Base-by-base conservation (phyloP, 2,329 filamentous ascomycete species). In the Xylaria sp. region DNA sequence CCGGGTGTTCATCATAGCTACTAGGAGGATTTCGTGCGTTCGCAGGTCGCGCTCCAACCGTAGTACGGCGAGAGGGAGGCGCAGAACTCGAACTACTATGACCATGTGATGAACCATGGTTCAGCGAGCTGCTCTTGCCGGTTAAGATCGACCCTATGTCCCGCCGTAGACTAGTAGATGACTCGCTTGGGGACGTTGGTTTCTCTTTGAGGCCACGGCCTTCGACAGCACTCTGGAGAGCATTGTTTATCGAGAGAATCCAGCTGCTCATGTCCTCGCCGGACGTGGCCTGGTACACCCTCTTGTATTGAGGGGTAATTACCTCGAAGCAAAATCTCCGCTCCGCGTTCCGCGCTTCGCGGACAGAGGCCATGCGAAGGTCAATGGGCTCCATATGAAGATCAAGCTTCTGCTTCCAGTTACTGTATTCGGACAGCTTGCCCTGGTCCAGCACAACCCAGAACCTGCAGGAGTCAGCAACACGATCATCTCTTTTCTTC, bases 361-460 rank as follows among this genome's bases (percentile, higher is more conserved):
- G 86, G 16, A 99, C 95, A 16, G 94, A 97, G 8, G 94, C 94
- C 86, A 97, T 94, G 34, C 94, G 89, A 42, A 99, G 79, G 71
- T 99, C 95, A 61, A 99, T 97, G 0, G 94, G 94, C 1, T 97
- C 94, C 86, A 96, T 97, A 71, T 99, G 95, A 21, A 97, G 78
- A 72, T 99, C 94, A 20, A 99, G 83, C 71, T 86, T 93, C 71
- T 99, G 91, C 74, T 99, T 99, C 94, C 94, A 99, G 71, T 99
- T 97, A 70, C 92, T 96, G 74, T 99, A 99, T 69, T 99, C 94
- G 1, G 93, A 97, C 16, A 99, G 81, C 70, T 94, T 96, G 20
- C 94, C 94, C 72, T 96, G 92, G 70, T 97, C 95, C 41, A 99
- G 80, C 2, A 99, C 94, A 60, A 99, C 95, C 94, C 94, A 99